Conservation (phyloP, 148 eudicot species). For the Pharnaceum exiguum region DNA sequence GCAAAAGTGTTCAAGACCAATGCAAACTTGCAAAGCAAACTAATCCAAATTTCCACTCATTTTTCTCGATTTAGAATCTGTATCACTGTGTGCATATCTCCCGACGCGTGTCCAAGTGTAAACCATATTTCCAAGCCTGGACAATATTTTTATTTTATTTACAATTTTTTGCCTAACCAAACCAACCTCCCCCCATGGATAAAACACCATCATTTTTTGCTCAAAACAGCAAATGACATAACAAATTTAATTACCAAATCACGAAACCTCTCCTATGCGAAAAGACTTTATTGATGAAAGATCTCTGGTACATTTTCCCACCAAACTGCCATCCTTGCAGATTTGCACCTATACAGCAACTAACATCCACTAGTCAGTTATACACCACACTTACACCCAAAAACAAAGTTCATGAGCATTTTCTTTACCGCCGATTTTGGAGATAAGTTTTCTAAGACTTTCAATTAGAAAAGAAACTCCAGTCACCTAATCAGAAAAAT, state of each 20-base stretch:
- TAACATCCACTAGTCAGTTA: slow-evolving; percentile 6
- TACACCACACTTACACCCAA: background rate
- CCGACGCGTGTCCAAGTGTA: slow-evolving; percentile 12
- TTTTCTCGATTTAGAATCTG: slow-evolving; percentile 3
- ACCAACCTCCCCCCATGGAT: slow-evolving; percentile 2
- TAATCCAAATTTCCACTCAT: too few relatives aligned
- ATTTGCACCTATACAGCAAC: slow-evolving; percentile 9
- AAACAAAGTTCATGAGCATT: too few relatives aligned
- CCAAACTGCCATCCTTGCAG: slow-evolving; percentile 11
- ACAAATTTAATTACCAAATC: background rate
- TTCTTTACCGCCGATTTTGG: too few relatives aligned
- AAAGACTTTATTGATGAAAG: background rate
- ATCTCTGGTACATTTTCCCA: background rate
- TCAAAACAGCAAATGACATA: background rate
- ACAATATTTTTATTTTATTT: slow-evolving; percentile 14
- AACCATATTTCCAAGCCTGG: slow-evolving; percentile 1
- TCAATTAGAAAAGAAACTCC: too few relatives aligned
- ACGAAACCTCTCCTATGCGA: slow-evolving; percentile 1
- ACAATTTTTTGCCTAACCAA: slow-evolving; percentile 2
- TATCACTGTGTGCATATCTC: background rate
- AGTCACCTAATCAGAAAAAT: too few relatives aligned
- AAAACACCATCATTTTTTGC: background rate
- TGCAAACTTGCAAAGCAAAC: too few relatives aligned
- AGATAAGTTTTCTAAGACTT: too few relatives aligned
- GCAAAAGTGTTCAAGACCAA: too few relatives aligned